phyloP scores from a whole-genome alignment of 1,139 yeast genomes.

The Pichia sp. region DNA sequence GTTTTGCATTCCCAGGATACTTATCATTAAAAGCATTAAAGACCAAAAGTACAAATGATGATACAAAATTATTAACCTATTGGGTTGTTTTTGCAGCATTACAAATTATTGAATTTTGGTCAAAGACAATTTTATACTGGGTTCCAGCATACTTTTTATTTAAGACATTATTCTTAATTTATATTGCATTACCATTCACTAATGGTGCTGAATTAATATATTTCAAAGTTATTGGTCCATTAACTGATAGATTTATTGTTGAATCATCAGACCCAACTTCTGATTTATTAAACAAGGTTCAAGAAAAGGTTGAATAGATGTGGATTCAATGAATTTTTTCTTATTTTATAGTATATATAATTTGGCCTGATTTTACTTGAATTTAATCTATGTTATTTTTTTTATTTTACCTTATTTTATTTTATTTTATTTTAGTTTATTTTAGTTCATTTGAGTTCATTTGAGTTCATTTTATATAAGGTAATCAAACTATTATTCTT shows the following conservation, averaged over 20 bases:
- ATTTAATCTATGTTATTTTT: no score
- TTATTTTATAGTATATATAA: no score
- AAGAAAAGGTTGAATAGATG: slow-evolving; percentile 27
- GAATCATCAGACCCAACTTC: slow-evolving; percentile 26
- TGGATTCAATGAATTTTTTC: not conserved
- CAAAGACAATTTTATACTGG: slow-evolving; percentile 86
- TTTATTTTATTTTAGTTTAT: not conserved
- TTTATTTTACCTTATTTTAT: not conserved
- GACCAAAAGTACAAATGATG: slow-evolving; percentile 60
- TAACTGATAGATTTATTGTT: slow-evolving; percentile 53
- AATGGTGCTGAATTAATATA: slow-evolving; percentile 80
- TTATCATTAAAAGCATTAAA: slow-evolving; percentile 79
- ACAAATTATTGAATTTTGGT: slow-evolving; percentile 93
- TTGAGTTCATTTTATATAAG: not conserved
- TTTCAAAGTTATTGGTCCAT: slow-evolving; percentile 58
- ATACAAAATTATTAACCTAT: slow-evolving; percentile 74
- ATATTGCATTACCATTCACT: slow-evolving; percentile 80
- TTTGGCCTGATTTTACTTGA: no score
- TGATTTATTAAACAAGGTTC: slow-evolving; percentile 29
- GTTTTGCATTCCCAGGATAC: slow-evolving; percentile 87
- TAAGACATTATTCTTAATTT: slow-evolving; percentile 82
- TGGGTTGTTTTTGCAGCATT: slow-evolving; percentile 96
- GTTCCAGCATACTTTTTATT: slow-evolving; percentile 93
- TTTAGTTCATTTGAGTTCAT: not conserved
- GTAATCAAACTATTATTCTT: not conserved